Evolutionary conservation across 2,329 filamentous ascomycete genomes (phyloP).

Genomic region (Claviceps sp.): DNA sequence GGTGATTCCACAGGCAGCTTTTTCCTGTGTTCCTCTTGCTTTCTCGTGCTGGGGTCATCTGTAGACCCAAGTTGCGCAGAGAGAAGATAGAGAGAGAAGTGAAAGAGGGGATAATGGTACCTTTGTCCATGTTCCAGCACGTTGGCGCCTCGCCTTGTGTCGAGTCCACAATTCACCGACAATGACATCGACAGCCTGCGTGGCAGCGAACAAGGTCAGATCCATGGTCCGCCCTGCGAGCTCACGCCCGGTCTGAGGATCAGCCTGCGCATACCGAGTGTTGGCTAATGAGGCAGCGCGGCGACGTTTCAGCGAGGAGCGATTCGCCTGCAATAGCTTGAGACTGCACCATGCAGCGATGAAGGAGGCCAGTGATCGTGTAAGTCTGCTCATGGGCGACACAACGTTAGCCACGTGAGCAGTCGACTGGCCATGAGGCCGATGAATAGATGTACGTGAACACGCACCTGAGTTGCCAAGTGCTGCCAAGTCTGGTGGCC

Average conservation of each 20-base stretch:
- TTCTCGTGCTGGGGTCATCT: no score
- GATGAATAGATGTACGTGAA: background rate
- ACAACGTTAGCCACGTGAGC: no score
- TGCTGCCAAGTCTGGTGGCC: conserved; percentile 12
- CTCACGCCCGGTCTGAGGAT: conserved; percentile 8
- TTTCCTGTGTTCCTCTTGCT: background rate
- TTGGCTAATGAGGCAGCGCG: conserved; percentile 8
- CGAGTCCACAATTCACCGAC: conserved; percentile 52
- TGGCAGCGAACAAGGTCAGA: conserved; percentile 64
- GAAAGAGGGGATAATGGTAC: conserved; percentile 16
- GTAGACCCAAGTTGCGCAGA: background rate
- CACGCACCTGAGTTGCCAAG: conserved; percentile 15
- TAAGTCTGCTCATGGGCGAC: conserved; percentile 26
- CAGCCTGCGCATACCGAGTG: background rate
- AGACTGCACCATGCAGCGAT: conserved; percentile 44
- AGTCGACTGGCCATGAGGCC: no score
- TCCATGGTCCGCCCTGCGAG: conserved; percentile 64
- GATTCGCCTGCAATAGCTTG: conserved; percentile 42
- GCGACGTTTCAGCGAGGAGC: conserved; percentile 13
- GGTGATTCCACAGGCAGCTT: background rate
- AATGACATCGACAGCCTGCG: conserved; percentile 58
- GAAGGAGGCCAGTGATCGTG: conserved; percentile 46
- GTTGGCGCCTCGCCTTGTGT: conserved; percentile 29
- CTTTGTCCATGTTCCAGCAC: conserved; percentile 32
- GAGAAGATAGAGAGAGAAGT: background rate